Percentiles rank a stretch among this genome's conserved stretches.
Evolutionary conservation across 306 rosid species (phyloP).

Genomic region (Senna siamea): DNA sequence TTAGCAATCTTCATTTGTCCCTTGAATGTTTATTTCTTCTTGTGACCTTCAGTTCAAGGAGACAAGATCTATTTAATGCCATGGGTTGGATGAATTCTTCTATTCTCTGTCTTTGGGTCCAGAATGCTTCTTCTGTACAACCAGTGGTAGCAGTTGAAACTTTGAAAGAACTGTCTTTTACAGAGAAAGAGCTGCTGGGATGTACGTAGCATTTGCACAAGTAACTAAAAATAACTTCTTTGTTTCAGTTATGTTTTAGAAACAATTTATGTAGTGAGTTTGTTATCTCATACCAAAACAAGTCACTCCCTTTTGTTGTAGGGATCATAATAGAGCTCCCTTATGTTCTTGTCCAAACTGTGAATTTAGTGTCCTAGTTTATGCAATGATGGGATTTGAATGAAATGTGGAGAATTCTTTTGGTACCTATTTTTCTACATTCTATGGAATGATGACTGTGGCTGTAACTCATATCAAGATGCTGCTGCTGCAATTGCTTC

Average conservation of each 20-base stretch:
- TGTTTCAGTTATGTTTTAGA: too few relatives aligned
- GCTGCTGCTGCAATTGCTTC: conserved; percentile 59
- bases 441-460: conserved; percentile 82
- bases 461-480: conserved; percentile 77
- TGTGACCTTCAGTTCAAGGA: conserved; percentile 45
- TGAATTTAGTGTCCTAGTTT: conserved; percentile 56
- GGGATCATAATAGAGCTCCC: conserved; percentile 77
- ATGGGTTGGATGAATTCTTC: conserved; percentile 72
- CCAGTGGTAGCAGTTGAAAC: conserved; percentile 65
- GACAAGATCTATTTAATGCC: conserved; percentile 59
- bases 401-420: conserved; percentile 52
- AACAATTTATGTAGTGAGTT: not conserved
- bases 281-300: too few relatives aligned
- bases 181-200: conserved; percentile 82
- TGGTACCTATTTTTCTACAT: conserved; percentile 82
- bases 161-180: conserved; percentile 81
- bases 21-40: conserved; percentile 23
- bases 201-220: conserved; percentile 52
- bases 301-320: conserved; percentile 27
- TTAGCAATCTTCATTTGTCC: too few relatives aligned
- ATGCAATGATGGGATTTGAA: conserved; percentile 80
- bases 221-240: too few relatives aligned
- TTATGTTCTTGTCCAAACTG: conserved; percentile 60
- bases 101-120: conserved; percentile 61
- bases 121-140: conserved; percentile 63